These are phyloP conservation scores for Metschnikowia gruessii DNA, from an alignment of 805 yeast genomes.

Conservation along the genomic window DNA sequence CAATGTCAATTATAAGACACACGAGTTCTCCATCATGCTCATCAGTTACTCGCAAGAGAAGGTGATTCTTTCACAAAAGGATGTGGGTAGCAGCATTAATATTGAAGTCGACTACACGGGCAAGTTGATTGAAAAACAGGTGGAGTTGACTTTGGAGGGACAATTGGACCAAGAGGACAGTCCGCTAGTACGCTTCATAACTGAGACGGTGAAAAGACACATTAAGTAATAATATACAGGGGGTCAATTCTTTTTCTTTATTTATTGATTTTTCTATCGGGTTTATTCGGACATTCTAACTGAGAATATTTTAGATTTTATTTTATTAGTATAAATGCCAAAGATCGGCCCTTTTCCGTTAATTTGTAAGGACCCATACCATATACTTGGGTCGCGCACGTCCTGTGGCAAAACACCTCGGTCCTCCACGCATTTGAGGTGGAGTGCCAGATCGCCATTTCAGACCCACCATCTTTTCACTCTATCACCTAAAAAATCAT, in stretches of 20 bases:
- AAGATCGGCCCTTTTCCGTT: too few species aligned
- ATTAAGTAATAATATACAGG: slow-evolving; percentile 2
- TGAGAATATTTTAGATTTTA: too few species aligned
- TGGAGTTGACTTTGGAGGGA: slow-evolving; percentile 52
- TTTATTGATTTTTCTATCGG: too few species aligned
- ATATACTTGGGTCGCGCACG: slow-evolving; percentile 13
- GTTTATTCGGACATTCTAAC: too few species aligned
- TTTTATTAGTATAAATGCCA: too few species aligned
- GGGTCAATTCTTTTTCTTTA: not conserved
- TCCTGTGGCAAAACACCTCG: slow-evolving; percentile 16
- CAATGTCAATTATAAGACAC: slow-evolving; percentile 56
- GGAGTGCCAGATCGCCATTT: not conserved
- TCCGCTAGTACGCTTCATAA: slow-evolving; percentile 48
- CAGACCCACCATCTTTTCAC: not conserved
- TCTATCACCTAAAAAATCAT: slow-evolving; percentile 34
- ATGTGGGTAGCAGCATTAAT: slow-evolving; percentile 65
- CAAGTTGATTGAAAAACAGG: slow-evolving; percentile 85
- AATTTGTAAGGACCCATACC: too few species aligned
- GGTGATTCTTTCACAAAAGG: slow-evolving; percentile 69
- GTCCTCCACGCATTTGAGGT: slow-evolving; percentile 5
- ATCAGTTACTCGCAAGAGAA: slow-evolving; percentile 84
- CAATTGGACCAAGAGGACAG: slow-evolving; percentile 51
- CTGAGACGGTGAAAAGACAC: slow-evolving; percentile 26
- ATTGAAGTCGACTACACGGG: slow-evolving; percentile 96
- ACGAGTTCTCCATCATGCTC: slow-evolving; percentile 80